A percentile compares a stretch with the other conserved stretches of the same genome.
Conservation (phyloP, 305 asterid genomes). For the Galium porrigens region DNA sequence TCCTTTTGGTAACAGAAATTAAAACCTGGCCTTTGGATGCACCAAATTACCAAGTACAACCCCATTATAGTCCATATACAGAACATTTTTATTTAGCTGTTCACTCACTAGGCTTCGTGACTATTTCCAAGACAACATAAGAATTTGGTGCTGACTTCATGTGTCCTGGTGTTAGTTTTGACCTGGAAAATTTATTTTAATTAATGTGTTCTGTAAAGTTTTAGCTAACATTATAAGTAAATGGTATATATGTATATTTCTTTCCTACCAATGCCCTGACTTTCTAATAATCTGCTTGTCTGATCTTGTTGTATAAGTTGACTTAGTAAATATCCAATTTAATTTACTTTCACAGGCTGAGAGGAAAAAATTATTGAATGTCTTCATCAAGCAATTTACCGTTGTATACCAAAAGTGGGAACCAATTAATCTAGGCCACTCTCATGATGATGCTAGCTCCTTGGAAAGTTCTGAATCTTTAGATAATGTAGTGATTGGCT, state of each 20-base stretch:
- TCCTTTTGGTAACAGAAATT: background rate
- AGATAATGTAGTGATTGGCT: conserved; percentile 60
- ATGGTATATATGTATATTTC: background rate
- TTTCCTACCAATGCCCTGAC: background rate
- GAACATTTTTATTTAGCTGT: background rate
- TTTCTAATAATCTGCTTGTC: background rate
- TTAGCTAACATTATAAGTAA: background rate
- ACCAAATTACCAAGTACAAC: background rate
- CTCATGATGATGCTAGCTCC: conserved; percentile 34
- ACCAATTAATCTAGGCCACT: conserved; percentile 43
- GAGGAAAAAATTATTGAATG: conserved; percentile 45
- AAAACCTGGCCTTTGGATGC: background rate
- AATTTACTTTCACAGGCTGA: conserved; percentile 47
- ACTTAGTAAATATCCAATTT: background rate
- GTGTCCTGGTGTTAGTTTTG: conserved; percentile 1
- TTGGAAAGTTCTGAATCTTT: conserved; percentile 27
- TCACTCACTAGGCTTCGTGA: background rate
- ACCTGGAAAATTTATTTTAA: background rate
- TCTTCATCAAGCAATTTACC: conserved; percentile 78
- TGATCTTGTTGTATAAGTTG: conserved; percentile 1
- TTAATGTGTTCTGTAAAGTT: background rate
- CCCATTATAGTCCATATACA: background rate
- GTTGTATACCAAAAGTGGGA: conserved; percentile 55
- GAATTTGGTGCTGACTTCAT: conserved; percentile 2
- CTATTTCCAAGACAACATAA: conserved; percentile 4